Evolutionary conservation across 768 basidiomycete species (phyloP).

Genomic region (Scleroderma citrinum): DNA sequence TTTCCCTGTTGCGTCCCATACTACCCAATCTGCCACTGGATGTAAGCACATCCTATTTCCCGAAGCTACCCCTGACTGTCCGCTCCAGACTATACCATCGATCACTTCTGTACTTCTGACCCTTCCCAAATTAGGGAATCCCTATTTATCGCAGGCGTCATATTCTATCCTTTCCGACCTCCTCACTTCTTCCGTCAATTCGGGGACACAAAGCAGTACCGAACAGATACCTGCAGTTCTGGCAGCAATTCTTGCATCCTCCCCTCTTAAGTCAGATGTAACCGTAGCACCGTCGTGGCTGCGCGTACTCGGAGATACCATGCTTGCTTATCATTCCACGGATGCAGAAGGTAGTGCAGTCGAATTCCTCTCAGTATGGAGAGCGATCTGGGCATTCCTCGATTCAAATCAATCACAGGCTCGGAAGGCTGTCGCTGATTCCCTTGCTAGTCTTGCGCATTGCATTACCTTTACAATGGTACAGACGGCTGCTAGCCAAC

Average conservation of each 20-base stretch:
- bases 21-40: slow-evolving; percentile 56
- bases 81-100: slow-evolving; percentile 58
- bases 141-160: slow-evolving; percentile 83
- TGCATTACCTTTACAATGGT: slow-evolving; percentile 70
- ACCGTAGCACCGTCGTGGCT: slow-evolving; percentile 75
- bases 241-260: slow-evolving; percentile 58
- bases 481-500: slow-evolving; percentile 42
- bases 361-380: slow-evolving; percentile 67
- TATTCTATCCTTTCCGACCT: slow-evolving; percentile 85
- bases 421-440: slow-evolving; percentile 57
- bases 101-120: slow-evolving; percentile 69
- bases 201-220: slow-evolving; percentile 42
- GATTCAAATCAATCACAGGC: slow-evolving; percentile 59
- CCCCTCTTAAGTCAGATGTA: slow-evolving; percentile 64
- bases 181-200: slow-evolving; percentile 49
- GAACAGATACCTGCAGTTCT: slow-evolving; percentile 59
- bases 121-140: slow-evolving; percentile 82
- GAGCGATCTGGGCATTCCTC: slow-evolving; percentile 67
- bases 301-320: slow-evolving; percentile 63
- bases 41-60: slow-evolving; percentile 41
- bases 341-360: slow-evolving; percentile 45
- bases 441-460: slow-evolving; percentile 57
- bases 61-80: slow-evolving; percentile 10
- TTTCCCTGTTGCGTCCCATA: slow-evolving; percentile 64
- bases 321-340: slow-evolving; percentile 55